phyloP scores from a whole-genome alignment of 2,329 filamentous ascomycete species.

The Pseudodiploospora longispora region DNA sequence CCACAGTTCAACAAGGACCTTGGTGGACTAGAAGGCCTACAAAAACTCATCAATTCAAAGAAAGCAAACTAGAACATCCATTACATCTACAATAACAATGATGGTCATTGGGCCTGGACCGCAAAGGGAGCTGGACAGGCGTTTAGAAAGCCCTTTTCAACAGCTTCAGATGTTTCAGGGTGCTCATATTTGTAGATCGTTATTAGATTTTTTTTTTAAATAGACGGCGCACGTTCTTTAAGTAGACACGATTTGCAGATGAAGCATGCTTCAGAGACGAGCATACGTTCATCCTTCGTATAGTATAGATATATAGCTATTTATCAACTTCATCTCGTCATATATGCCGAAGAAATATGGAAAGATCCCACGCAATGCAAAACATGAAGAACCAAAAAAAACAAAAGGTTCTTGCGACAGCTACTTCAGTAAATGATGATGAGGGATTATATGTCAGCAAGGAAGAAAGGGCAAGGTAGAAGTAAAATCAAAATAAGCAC shows the following conservation, averaged over 20 bases:
- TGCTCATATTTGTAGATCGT: too few species aligned
- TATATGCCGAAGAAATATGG: not conserved
- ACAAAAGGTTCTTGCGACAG: conserved; percentile 7
- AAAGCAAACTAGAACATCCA: not conserved
- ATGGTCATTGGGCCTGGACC: too few species aligned
- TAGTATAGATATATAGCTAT: not conserved
- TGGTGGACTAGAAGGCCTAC: conserved; percentile 44
- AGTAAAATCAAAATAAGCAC: not conserved
- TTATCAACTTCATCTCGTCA: not conserved
- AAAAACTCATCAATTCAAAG: conserved; percentile 43
- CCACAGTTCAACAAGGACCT: conserved; percentile 48
- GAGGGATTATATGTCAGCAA: not conserved
- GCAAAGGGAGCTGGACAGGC: too few species aligned
- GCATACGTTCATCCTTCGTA: not conserved
- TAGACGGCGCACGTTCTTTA: too few species aligned
- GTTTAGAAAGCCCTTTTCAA: too few species aligned
- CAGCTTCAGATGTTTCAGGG: too few species aligned
- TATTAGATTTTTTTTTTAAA: too few species aligned
- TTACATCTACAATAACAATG: too few species aligned
- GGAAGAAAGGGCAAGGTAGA: not conserved
- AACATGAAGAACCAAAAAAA: conserved; percentile 1
- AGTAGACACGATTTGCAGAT: too few species aligned
- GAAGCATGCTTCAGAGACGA: too few species aligned
- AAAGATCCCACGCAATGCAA: not conserved
- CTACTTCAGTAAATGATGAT: not conserved